Base-by-base conservation (phyloP, 768 basidiomycete species). In the Wakefieldia striispora region DNA sequence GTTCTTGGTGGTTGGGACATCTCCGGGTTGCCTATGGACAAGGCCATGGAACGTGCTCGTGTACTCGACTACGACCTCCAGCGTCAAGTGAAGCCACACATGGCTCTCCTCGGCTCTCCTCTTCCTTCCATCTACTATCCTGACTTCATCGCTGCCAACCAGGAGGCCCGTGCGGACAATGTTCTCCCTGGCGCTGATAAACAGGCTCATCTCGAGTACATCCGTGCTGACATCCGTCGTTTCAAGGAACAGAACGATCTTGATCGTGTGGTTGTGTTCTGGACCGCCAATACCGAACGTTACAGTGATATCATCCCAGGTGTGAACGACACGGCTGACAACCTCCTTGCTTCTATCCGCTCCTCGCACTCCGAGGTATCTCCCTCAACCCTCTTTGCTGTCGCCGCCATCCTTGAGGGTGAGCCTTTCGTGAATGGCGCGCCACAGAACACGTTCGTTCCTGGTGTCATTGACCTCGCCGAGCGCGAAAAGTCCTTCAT, bases 1-100 rank as follows among this genome's bases (percentile, higher is more conserved):
- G 91, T 97, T 57, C 82, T 98, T 55, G 92, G 97, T 42, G 95
- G 97, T 17, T 99, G 95, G 97, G 97, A 99, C 63, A 98, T 99
- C 63, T 97, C 94, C 37, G 80, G 85, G 37, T 37, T 83, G 34
- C 69, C 83, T 36, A 80, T 99, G 74, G 94, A 97, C 70, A 79
- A 86, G 70, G 93, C 97, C 13, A 97, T 98, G 94, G 74, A 79
- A 54, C 91, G 95, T 56, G 88, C 95, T 43, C 78, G 91, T 66
- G 97, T 98, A 48, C 82, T 98, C 46, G 91, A 95, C 66, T 97
- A 90, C 63, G 95, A 98, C 68, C 84, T 97, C 49, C 95, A 98
- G 75, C 88, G 93, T 64, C 95, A 98, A 70, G 85, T 98, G 54
- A 84, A 78, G 7, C 91, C 93, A 1, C 75, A 86, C 66, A 88